A percentile compares a stretch with the other conserved stretches of the same genome.
phyloP scores from a whole-genome alignment of 2,329 filamentous ascomycete species.

The Trichoderma polysporum region DNA sequence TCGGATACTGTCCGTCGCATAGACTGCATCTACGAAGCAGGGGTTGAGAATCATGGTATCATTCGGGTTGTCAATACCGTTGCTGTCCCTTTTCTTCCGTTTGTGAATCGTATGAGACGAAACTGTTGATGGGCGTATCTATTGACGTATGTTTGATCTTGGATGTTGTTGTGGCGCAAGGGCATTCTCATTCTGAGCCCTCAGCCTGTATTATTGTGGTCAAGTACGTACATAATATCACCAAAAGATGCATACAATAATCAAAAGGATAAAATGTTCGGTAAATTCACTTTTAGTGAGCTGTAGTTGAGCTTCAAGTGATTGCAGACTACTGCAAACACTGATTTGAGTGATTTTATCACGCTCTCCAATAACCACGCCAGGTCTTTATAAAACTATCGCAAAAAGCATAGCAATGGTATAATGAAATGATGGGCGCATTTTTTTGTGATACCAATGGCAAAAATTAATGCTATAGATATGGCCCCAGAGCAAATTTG shows the following conservation, averaged over 20 bases:
- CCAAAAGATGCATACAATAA: too few relatives aligned
- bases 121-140: not conserved
- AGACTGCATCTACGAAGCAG: not conserved
- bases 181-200: too few relatives aligned
- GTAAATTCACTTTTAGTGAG: too few relatives aligned
- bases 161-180: too few relatives aligned
- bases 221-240: too few relatives aligned
- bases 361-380: not conserved
- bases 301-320: too few relatives aligned
- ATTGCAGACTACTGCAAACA: not conserved
- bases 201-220: too few relatives aligned
- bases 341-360: not conserved
- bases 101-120: not conserved
- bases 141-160: not conserved
- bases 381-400: not conserved
- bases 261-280: too few relatives aligned
- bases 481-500: not conserved
- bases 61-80: not conserved
- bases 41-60: not conserved
- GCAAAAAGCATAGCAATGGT: not conserved
- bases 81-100: not conserved
- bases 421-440: not conserved
- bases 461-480: not conserved
- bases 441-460: not conserved
- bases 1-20: not conserved